Base-by-base conservation (phyloP, 768 basidiomycete species). In the Phlebiopsis gigantea region DNA sequence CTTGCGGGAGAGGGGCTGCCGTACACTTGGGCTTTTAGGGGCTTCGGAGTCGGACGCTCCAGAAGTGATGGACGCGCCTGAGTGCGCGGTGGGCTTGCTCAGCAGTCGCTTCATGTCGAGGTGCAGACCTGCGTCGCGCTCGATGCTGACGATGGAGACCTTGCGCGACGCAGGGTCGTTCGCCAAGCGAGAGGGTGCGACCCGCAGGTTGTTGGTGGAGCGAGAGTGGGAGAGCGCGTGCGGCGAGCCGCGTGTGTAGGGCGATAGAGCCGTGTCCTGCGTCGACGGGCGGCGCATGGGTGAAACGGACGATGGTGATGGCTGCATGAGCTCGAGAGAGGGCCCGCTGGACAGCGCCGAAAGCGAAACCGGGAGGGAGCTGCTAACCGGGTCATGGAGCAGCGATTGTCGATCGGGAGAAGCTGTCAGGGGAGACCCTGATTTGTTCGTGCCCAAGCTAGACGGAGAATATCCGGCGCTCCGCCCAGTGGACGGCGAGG, bases 41-140 rank as follows among this genome's bases (percentile, higher is more conserved):
- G 52, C 48, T 41, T 69, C 68, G 1, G 66, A 64, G 58, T 66
- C 68, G 17, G 63, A 65, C 29, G 61, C 60, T 0, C 65, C 43
- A 5, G 68, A 67, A 8, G 63, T 52, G 47, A 60, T 56, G 14
- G 66, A 66, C 5, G 66, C 65, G 24, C 60, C 55, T 9, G 62
- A 63, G n/a, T 58, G 55, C 12, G 31, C 56, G 46, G 65, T 64
- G 14, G 68, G 68, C 59, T 69, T 69, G 61, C 66, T 67, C 46
- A 69, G 60, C 2, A 69, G 63, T 2, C 68, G 61, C 47, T 69
- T 69, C 46, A 69, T 60, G 50, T 69, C 68, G 15, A 69, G 63
- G 47, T 65, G 66, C 4, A 60, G 53, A 49, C 60, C 55, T 7
- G 65, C 62, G 24, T 66, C 66, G 24, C 66, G 56, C 19, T 69